Evolutionary conservation across 164 flowering plant genomes (phyloP), one percentile per base, ranked within the genome.

Genomic region (Stephania japonica): DNA sequence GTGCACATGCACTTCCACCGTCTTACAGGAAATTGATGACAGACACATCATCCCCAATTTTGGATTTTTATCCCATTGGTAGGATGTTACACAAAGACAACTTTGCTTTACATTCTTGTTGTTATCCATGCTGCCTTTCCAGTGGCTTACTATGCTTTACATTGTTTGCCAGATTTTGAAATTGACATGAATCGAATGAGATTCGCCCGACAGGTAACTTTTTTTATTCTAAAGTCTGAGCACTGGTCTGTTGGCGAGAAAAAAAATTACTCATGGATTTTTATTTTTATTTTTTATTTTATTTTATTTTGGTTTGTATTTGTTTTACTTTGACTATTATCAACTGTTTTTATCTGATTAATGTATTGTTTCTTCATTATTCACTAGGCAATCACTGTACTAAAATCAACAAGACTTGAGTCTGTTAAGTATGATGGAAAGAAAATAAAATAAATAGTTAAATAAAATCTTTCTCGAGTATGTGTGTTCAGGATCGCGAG

Each of bases 11-110:
- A 53, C 87, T 89, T 75, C 93, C 91, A 27, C 42, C 72, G 73
- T 68, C 18, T 65, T 89, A 87, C 72, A 76, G 86, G 80, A 73
- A 79, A 49, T 75, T 87, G 76, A 86, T 87, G 91, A 87, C 80
- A n/a, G 86, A 87, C 78, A 41, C 76, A 13, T 68, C 74, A 19
- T 87, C 90, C 24, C 85, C 89, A 69, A 80, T 89, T 64, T 66
- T 81, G 68, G 89, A 86, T 68, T 87, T 89, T 69, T 89, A 87
- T 79, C 92, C 92, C 42, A 42, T 74, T 42, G 88, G 92, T 89
- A 77, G 7, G 43, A 21, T 32, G 72, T 38, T 76, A 11, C 56
- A 25, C 26, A 50, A 56, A n/a, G 16, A 38, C 7, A 16, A 43
- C 16, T 66, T 14, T 11, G 23, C 16, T 4, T 38, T 72, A 8